phyloP scores from a whole-genome alignment of 306 rosid genomes.

The Delonix regia region DNA sequence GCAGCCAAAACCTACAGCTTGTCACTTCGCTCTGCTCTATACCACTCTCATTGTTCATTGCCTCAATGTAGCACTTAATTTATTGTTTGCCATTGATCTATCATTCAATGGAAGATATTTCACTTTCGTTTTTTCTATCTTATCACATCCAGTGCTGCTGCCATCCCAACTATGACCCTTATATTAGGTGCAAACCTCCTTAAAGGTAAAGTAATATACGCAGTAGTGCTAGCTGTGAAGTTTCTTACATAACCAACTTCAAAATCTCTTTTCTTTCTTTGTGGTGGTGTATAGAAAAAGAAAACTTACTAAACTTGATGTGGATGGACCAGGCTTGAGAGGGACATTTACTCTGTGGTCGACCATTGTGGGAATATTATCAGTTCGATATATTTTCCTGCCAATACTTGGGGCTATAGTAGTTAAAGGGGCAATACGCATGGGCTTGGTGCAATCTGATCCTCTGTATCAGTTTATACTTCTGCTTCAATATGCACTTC shows the following conservation, averaged over 20 bases:
- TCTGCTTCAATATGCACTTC: slow-evolving; percentile 76
- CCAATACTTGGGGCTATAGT: slow-evolving; percentile 64
- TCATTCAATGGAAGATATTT: neutral
- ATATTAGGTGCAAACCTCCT: slow-evolving; percentile 86
- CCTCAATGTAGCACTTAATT: neutral
- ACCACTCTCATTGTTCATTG: neutral
- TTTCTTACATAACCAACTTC: neutral
- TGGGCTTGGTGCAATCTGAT: slow-evolving; percentile 67
- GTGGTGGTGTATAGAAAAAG: neutral
- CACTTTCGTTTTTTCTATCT: slow-evolving; percentile 6
- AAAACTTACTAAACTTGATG: neutral
- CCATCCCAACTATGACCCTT: slow-evolving; percentile 76
- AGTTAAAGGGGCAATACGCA: slow-evolving; percentile 61
- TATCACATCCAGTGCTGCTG: slow-evolving; percentile 60
- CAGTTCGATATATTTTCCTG: slow-evolving; percentile 61
- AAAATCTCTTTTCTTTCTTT: neutral
- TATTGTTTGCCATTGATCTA: neutral
- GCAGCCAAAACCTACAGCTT: neutral
- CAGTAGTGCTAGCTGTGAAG: neutral
- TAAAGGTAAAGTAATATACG: slow-evolving; percentile 47
- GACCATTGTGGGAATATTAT: slow-evolving; percentile 55
- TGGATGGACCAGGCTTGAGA: slow-evolving; percentile 59
- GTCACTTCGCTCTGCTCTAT: neutral
- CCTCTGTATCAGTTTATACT: slow-evolving; percentile 77
- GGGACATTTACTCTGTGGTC: slow-evolving; percentile 53